Evolutionary conservation across 2,329 filamentous ascomycete genomes (phyloP), one percentile per base, ranked within the genome.

Genomic region (Beauveria sp.): DNA sequence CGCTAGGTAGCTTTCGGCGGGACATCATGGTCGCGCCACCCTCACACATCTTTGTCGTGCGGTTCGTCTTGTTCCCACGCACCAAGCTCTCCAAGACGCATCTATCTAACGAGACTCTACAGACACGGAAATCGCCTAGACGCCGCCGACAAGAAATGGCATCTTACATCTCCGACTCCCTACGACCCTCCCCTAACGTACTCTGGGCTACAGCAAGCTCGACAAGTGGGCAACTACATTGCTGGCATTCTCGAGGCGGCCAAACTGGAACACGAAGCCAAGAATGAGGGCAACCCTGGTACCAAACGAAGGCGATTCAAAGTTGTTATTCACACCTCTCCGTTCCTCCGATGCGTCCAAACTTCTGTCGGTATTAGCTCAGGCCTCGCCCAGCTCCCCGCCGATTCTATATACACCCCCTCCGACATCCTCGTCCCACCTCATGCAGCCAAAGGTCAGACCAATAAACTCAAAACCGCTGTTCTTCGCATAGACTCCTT

Each of bases 101-200:
- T 44, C 16, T 43, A 30, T 16, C 47, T 62, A 46, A 57, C 51
- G 20, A 37, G 8, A n/a, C 22, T 48, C 46, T 22, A 18, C 62
- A 87, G 94, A 75, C 94, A 99, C 75, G 94, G 94, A 70, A 90
- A 92, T 68, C 89, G 94, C 67, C 87, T 99, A 62, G 94, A 99
- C 73, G 91, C 91, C 61, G 92, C 92, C 64, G 92, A 99, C 80
- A 92, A 92, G 72, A 86, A 91, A 73, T 99, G 94, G 94, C 91
- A 97, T 73, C 82, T 96, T 59, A 89, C 90, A 34, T 96, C 94
- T 6, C 90, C 92, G 1, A 92, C 91, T 6, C 94, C 94, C 2
- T 99, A 97, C 79, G 93, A 99, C 66, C 91, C 94, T 66, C 94
- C 94, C 55, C 81, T 99, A 62, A 96, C 92, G 3, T 97, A 97